A percentile compares a stretch with the other conserved stretches of the same genome.
phyloP scores from a whole-genome alignment of 1,284 basidiomycete species.

The Caloboletus firmus region DNA sequence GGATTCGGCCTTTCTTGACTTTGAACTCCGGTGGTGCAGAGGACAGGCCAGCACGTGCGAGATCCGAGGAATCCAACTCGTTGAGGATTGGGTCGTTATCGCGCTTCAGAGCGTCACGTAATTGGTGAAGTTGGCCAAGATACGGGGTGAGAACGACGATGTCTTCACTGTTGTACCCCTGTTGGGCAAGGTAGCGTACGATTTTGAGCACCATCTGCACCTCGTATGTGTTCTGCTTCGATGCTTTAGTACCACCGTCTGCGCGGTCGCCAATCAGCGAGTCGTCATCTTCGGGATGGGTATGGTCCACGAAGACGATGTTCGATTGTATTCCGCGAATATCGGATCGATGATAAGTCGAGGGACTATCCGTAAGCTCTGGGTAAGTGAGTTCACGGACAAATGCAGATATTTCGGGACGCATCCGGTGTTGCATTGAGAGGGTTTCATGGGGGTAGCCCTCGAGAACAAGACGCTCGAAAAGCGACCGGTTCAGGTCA shows the following conservation, averaged over 20 bases:
- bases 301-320: slow-evolving; percentile 59
- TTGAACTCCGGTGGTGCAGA: background rate
- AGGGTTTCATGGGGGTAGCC: slow-evolving; percentile 59
- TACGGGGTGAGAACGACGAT: slow-evolving; percentile 67
- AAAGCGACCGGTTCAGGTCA: slow-evolving; percentile 62
- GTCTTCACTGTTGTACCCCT: slow-evolving; percentile 59
- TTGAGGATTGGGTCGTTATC: slow-evolving; percentile 59
- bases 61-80: slow-evolving; percentile 52
- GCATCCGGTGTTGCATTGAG: slow-evolving; percentile 61
- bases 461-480: slow-evolving; percentile 60
- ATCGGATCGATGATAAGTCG: slow-evolving; percentile 46
- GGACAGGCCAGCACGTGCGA: background rate
- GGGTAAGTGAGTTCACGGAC: slow-evolving; percentile 62
- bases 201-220: slow-evolving; percentile 62
- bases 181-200: slow-evolving; percentile 61
- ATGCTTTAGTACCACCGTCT: slow-evolving; percentile 47
- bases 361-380: slow-evolving; percentile 52
- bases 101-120: slow-evolving; percentile 44
- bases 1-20: slow-evolving; percentile 33
- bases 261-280: slow-evolving; percentile 39
- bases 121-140: slow-evolving; percentile 55
- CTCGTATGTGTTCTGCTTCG: slow-evolving; percentile 60
- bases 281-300: slow-evolving; percentile 51
- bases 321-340: slow-evolving; percentile 55
- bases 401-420: slow-evolving; percentile 61